A percentile compares a stretch with the other conserved stretches of the same genome.
Evolutionary conservation across 441 rosid species (phyloP).

Genomic region (Adansonia rubrostipa): DNA sequence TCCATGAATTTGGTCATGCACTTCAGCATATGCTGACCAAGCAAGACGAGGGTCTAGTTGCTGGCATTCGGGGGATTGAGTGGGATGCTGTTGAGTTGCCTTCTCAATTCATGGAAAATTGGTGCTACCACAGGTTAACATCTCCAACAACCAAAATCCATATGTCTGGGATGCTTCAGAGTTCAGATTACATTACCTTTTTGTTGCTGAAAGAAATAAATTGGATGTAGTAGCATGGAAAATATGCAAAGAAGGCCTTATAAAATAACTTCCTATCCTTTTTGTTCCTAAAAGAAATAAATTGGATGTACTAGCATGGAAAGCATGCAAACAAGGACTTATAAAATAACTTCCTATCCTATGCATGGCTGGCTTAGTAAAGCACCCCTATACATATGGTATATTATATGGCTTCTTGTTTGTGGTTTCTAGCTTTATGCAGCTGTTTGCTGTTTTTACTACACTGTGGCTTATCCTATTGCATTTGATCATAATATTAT

Average conservation of each 20-base stretch:
- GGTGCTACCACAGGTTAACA: slow-evolving; percentile 89
- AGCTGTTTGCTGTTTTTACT: not conserved
- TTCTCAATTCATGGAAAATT: slow-evolving; percentile 95
- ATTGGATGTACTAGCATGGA: not conserved
- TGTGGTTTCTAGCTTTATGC: slow-evolving; percentile 5
- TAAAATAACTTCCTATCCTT: slow-evolving; percentile 1
- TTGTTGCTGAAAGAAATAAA: not conserved
- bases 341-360: slow-evolving; percentile 2
- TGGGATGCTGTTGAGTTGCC: slow-evolving; percentile 98
- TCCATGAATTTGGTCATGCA: slow-evolving; percentile 98
- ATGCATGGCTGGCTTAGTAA: not conserved
- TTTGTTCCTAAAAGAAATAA: not conserved
- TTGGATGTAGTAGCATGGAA: not conserved
- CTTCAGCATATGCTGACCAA: slow-evolving; percentile 96
- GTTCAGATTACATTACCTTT: not conserved
- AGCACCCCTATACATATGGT: not conserved
- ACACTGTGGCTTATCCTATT: not conserved
- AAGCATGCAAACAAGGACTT: not conserved
- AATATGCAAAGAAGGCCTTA: not conserved
- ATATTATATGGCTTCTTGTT: slow-evolving; percentile 2
- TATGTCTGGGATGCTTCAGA: slow-evolving; percentile 12
- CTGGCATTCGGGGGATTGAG: slow-evolving; percentile 86
- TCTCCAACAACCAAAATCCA: slow-evolving; percentile 7
- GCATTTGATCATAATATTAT: not conserved
- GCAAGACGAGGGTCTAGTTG: slow-evolving; percentile 85